Conservation (phyloP, 2,329 filamentous ascomycete genomes). For the Fonsecaea erecta region DNA sequence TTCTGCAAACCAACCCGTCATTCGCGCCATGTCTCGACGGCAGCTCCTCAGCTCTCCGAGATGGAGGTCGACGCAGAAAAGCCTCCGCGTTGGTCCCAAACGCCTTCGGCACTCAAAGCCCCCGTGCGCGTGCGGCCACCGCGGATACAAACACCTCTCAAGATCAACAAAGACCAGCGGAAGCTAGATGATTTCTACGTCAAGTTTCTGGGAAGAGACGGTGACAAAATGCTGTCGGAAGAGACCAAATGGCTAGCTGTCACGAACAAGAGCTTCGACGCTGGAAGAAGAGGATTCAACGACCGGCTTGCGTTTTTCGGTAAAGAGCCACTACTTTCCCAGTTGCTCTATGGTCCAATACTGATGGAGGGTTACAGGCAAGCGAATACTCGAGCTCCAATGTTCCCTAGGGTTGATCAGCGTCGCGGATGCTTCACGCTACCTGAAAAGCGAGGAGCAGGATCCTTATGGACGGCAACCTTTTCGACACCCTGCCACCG, state of each 20-base stretch:
- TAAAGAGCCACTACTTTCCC: constrained; percentile 49
- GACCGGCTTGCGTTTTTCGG: constrained; percentile 88
- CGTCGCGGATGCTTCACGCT: constrained; percentile 43
- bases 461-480: constrained; percentile 65
- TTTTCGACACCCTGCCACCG: constrained; percentile 72
- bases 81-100: constrained; percentile 70
- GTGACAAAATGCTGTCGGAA: constrained; percentile 76
- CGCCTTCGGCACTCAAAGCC: constrained; percentile 71
- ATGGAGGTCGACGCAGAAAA: constrained; percentile 30
- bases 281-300: constrained; percentile 91
- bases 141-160: constrained; percentile 54
- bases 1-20: constrained; percentile 25
- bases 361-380: constrained; percentile 53
- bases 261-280: constrained; percentile 98
- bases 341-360: neutral
- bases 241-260: constrained; percentile 96
- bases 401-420: constrained; percentile 66
- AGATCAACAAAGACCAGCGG: constrained; percentile 73
- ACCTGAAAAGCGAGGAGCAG: constrained; percentile 40
- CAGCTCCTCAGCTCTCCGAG: constrained; percentile 25
- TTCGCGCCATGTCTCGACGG: constrained; percentile 32
- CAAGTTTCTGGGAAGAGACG: constrained; percentile 72
- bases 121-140: constrained; percentile 54
- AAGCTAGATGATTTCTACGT: constrained; percentile 78
- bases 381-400: constrained; percentile 68